Conservation (phyloP, 108 stramenopile genomes). For the Fragilariopsis cylindrus region DNA sequence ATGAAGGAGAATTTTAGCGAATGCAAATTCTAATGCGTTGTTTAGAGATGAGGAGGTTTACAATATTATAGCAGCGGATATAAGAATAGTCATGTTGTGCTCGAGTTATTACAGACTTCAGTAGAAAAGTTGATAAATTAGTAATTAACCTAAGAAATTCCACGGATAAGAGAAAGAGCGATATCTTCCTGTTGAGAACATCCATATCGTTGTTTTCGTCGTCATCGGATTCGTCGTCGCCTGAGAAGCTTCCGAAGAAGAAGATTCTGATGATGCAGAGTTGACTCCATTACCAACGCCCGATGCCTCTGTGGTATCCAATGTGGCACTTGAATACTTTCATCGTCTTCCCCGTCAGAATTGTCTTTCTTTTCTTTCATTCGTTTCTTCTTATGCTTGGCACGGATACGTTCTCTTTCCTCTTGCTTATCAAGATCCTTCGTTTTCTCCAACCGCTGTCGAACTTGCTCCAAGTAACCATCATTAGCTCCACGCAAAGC, state of each 20-base stretch:
- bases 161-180: constrained; percentile 74
- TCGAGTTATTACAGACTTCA: no score
- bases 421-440: constrained; percentile 72
- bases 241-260: constrained; percentile 16
- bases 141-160: neutral
- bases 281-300: constrained; percentile 10
- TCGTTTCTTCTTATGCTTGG: constrained; percentile 76
- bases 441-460: constrained; percentile 60
- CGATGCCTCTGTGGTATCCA: constrained; percentile 27
- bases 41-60: neutral
- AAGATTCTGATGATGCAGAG: constrained; percentile 20
- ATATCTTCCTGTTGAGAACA: constrained; percentile 68
- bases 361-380: constrained; percentile 59
- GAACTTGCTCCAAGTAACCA: constrained; percentile 65
- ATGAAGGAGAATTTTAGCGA: neutral
- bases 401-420: constrained; percentile 76
- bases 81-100: neutral
- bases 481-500: constrained; percentile 59
- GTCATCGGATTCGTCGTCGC: constrained; percentile 33
- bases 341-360: constrained; percentile 28
- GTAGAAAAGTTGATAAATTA: no score
- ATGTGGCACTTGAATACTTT: constrained; percentile 15
- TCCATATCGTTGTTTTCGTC: constrained; percentile 34
- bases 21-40: neutral
- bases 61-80: neutral